Conservation (phyloP, 2,329 filamentous ascomycete genomes). For the Sphaerulina musiva region DNA sequence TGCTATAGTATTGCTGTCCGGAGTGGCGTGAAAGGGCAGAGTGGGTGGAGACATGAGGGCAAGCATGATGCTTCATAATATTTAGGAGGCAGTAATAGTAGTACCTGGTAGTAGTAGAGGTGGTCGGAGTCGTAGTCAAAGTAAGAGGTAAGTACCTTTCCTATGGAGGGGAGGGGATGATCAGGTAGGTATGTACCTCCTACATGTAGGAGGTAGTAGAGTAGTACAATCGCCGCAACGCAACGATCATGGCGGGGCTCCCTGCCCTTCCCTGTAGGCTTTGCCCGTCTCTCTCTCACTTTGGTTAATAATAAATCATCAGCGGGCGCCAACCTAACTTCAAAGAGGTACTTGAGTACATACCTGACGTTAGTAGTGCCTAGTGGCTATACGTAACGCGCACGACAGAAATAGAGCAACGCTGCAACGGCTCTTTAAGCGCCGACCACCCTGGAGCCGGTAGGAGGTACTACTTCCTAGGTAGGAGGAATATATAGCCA, state of each 20-base stretch:
- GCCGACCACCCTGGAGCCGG: constrained; percentile 9
- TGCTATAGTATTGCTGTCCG: constrained; percentile 37
- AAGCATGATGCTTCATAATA: constrained; percentile 22
- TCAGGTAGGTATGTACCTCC: not conserved
- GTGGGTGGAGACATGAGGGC: constrained; percentile 25
- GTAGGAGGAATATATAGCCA: not conserved
- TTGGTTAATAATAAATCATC: not conserved
- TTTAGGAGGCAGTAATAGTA: too few species aligned
- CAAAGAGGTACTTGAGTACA: too few species aligned
- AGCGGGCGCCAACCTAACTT: not conserved
- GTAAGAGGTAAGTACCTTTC: not conserved
- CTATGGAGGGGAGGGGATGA: not conserved
- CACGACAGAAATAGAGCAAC: constrained; percentile 10
- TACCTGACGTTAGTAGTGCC: too few species aligned
- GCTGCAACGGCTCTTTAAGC: constrained; percentile 5
- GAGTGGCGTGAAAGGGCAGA: constrained; percentile 26
- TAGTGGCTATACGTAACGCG: not conserved
- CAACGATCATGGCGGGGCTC: constrained; percentile 4
- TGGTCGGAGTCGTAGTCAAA: too few species aligned
- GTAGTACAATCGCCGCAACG: constrained; percentile 3
- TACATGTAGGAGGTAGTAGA: not conserved
- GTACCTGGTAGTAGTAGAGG: too few species aligned
- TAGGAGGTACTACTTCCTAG: not conserved
- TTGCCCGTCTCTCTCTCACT: constrained; percentile 3
- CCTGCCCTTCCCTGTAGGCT: not conserved